Base-by-base conservation (phyloP, 78 protist genomes). In the Cyanophora paradoxa region DNA sequence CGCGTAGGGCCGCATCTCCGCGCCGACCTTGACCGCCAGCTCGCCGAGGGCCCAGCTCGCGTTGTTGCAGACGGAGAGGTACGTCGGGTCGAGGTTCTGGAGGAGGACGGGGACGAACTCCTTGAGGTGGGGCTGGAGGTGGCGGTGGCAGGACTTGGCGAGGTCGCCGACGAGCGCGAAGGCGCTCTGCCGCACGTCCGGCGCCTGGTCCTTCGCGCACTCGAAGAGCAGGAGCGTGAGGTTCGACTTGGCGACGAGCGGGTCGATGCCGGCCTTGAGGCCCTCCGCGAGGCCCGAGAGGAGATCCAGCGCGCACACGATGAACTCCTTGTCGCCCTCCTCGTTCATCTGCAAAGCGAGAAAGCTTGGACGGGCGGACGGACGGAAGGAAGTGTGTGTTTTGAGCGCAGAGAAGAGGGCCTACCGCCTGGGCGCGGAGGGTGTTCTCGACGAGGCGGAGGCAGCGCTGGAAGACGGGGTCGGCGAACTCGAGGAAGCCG, bases 41-140 rank as follows among this genome's bases (percentile, higher is more conserved):
- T 90, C 94, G 14, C 94, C 92, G 20, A 90, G 3, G 5, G 92
- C 88, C 96, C 96, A 92, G 66, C 73, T 26, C 19, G 96, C 92
- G 66, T 92, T 92, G 82, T 85, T 87, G 81, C 93, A 87, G 36
- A 75, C 81, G 20, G 86, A 61, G 16, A 75, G 10, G 46, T 16
- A 37, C 31, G 75, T 79, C 44, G 71, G 85, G 39, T 26, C 33
- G 19, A 90, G 65, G 65, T 77, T 70, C 6, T 1, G 39, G 39
- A 17, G 30, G 22, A 90, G 46, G 34, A 84, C 41, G 10, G 52
- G 84, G n/a, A 89, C 20, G 33, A 80, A 36, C 13, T 77, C 79
- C 20, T 28, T 46, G 28, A 88, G 65, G 30, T n/a, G 33, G 1
- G 64, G 58, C 48, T 37, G 54, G 57, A 89, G 69, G 31, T 52